Evolutionary conservation across 768 basidiomycete species (phyloP).

Genomic region (Leccinum fibrillosum): DNA sequence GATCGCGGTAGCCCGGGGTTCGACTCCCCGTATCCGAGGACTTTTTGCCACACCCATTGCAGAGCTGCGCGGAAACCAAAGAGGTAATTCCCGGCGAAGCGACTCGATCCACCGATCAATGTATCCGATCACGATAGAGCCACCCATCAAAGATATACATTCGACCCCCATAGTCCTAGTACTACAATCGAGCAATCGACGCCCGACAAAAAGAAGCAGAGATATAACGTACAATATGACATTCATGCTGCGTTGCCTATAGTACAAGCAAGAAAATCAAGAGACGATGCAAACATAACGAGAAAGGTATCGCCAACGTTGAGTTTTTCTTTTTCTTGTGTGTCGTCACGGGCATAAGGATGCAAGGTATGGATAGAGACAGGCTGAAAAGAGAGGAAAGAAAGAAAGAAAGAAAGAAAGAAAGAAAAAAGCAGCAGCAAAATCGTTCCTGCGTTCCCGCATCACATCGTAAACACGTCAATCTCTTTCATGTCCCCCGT

Average conservation of each 20-base stretch:
- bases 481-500: conserved; percentile 33
- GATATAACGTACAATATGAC: not conserved
- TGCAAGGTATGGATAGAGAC: not conserved
- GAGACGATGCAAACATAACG: not conserved
- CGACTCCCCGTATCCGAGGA: conserved; percentile 32
- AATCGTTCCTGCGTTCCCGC: no score
- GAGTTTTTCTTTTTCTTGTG: not conserved
- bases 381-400: not conserved
- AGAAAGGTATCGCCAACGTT: not conserved
- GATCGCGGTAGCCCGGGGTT: conserved; percentile 40
- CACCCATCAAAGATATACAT: no score
- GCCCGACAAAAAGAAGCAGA: not conserved
- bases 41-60: not conserved
- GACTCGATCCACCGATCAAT: not conserved
- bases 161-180: not conserved
- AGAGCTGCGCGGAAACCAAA: no score
- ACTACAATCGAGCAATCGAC: not conserved
- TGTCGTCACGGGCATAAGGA: not conserved
- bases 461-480: conserved; percentile 33
- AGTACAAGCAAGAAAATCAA: not conserved
- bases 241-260: not conserved
- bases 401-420: no score
- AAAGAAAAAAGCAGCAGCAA: not conserved
- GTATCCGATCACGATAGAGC: not conserved
- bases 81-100: no score